A percentile compares a stretch with the other conserved stretches of the same genome.
Conservation (phyloP, 108 stramenopile species). For the Cyclotella distinguenda region DNA sequence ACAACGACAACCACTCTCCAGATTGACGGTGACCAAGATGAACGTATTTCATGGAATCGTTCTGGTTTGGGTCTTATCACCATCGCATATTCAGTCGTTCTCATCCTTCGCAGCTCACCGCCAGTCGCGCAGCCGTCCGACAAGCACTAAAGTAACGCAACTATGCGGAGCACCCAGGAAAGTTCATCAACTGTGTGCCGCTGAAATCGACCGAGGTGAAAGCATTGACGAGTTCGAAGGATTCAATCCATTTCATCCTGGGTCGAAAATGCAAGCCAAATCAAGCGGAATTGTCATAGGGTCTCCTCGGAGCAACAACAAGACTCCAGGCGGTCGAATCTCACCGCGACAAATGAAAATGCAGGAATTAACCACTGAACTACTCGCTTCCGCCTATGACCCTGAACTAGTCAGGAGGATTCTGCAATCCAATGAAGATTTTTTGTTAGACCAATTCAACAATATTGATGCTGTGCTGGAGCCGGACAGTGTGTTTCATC, state of each 20-base stretch:
- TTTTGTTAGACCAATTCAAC: slow-evolving; percentile 42
- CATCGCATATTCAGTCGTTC: too few species aligned
- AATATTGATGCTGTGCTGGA: slow-evolving; percentile 41
- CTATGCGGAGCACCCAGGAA: slow-evolving; percentile 1
- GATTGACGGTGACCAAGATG: too few species aligned
- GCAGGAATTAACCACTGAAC: slow-evolving; percentile 39
- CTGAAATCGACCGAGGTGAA: slow-evolving; percentile 1
- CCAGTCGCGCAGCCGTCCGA: too few species aligned
- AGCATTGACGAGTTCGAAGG: slow-evolving; percentile 23
- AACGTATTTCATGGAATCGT: too few species aligned
- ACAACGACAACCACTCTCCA: too few species aligned
- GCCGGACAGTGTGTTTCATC: slow-evolving; percentile 27
- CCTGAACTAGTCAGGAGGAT: slow-evolving; percentile 19
- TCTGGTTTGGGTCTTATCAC: too few species aligned
- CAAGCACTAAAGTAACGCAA: background rate
- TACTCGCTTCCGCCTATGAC: slow-evolving; percentile 23
- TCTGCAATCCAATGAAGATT: slow-evolving; percentile 31
- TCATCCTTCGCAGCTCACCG: too few species aligned
- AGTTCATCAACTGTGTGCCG: background rate
- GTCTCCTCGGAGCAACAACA: slow-evolving; percentile 1
- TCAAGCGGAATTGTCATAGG: slow-evolving; percentile 18
- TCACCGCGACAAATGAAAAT: slow-evolving; percentile 46
- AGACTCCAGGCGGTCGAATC: slow-evolving; percentile 38
- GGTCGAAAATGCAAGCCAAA: slow-evolving; percentile 34
- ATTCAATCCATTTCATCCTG: slow-evolving; percentile 42